phyloP scores from a whole-genome alignment of 2,329 filamentous ascomycete species.

The Botryotinia calthae region DNA sequence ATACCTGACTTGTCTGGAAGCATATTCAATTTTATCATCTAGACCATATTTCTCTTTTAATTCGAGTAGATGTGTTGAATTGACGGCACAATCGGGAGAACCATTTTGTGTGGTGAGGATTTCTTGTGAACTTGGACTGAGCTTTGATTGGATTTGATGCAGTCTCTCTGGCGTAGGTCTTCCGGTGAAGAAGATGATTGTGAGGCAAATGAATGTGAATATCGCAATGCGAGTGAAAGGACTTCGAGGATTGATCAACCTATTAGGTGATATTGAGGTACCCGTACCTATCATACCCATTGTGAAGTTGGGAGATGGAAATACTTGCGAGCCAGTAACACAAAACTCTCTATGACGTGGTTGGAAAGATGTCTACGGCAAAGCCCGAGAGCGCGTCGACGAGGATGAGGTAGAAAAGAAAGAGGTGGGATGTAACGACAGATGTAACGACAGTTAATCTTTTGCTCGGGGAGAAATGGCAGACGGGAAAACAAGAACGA shows the following conservation, averaged over 20 bases:
- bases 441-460: conserved; percentile 7
- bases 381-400: neutral
- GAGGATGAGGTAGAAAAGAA: neutral
- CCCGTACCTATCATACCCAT: conserved; percentile 16
- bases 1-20: conserved; percentile 54
- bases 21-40: conserved; percentile 53
- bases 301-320: neutral
- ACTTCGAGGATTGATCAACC: conserved; percentile 28
- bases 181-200: conserved; percentile 30
- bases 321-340: neutral
- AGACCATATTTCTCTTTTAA: conserved; percentile 50
- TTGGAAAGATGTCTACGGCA: neutral
- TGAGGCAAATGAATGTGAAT: conserved; percentile 30
- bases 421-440: conserved; percentile 9
- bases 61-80: conserved; percentile 47
- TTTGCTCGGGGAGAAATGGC: neutral
- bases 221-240: conserved; percentile 28
- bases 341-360: neutral
- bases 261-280: conserved; percentile 9
- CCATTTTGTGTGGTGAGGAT: conserved; percentile 11
- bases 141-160: conserved; percentile 19
- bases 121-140: conserved; percentile 18
- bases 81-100: conserved; percentile 46
- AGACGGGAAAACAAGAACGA: neutral
- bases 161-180: conserved; percentile 21